Conservation (phyloP, 768 basidiomycete species). For the Termitomyces sp. region DNA sequence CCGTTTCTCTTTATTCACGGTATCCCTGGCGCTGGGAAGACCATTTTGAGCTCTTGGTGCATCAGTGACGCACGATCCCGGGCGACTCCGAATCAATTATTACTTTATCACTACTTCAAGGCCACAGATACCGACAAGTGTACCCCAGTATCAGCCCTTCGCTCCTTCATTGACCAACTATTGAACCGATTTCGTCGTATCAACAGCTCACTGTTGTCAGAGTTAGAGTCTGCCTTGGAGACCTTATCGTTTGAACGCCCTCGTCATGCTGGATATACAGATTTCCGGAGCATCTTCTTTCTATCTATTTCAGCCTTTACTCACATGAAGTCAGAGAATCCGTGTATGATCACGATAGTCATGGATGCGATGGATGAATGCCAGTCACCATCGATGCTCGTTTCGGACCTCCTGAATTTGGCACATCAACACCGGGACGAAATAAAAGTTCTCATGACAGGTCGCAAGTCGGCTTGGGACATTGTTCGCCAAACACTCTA, state of each 20-base stretch:
- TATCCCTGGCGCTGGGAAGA: slow-evolving; percentile 7
- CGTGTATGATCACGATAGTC: neutral
- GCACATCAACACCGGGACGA: neutral
- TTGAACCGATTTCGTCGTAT: neutral
- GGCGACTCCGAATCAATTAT: neutral
- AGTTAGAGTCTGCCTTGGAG: neutral
- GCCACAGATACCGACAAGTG: neutral
- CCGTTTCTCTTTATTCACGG: slow-evolving; percentile 5
- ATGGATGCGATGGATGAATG: slow-evolving; percentile 10
- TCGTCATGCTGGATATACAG: neutral
- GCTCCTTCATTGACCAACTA: slow-evolving; percentile 1
- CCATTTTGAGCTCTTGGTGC: slow-evolving; percentile 9
- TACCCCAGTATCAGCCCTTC: neutral
- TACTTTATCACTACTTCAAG: slow-evolving; percentile 11
- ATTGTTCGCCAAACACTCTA: neutral
- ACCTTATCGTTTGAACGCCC: neutral
- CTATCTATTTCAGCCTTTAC: neutral
- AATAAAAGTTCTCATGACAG: neutral
- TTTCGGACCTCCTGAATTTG: neutral
- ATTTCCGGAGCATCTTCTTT: neutral
- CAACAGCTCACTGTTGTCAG: neutral
- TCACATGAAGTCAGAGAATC: neutral
- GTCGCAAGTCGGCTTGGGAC: neutral
- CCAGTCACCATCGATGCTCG: neutral
- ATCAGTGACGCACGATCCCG: neutral